Evolutionary conservation across 225 moss, liverwort and hornwort genomes (phyloP), one percentile per base, ranked within the genome.

Genomic region (Pleurozium schreberi): DNA sequence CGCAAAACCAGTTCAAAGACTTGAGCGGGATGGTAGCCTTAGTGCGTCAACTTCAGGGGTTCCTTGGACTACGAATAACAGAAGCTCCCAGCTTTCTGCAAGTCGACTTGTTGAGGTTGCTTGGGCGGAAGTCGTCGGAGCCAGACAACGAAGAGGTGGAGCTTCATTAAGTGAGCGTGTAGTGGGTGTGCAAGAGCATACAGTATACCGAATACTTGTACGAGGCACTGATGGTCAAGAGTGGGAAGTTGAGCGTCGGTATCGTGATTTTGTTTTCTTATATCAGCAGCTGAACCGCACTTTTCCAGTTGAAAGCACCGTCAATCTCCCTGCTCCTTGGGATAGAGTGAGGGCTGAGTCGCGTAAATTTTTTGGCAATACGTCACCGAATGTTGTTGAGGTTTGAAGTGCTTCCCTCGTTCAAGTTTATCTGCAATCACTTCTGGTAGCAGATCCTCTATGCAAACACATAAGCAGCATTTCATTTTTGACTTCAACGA

Each of bases 141-240:
- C 98, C 68, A 92, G 90, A 87, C 98, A 98, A 87, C 92, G 93
- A 86, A 94, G 91, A 79, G 98, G 98, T 71, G 96, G 98, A 90
- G 98, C 97, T 79, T 97, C 98, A 40, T 90, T 98, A 14, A 97
- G 98, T 87, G 96, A 97, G 91, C 93, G 98, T 84, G 94, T 97
- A 61, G 97, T 98, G 58, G 98, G 98, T 81, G 96, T 98, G 87
- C 96, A 97, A 94, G 94, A 98, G 87, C 95, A 98, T 86, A 98
- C 98, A 53, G 87, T 98, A 18, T 98, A 98, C 81, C 94, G 95
- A 66, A 93, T 98, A 42, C 95, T 93, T 83, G 96, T 96, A 47
- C 90, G 93, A 86, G 94, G 96, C 65, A 90, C 92, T 71, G 94
- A 93, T 88, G 90, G 82, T 89, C 93, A 88, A 91, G 95, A 97